Evolutionary conservation across 768 basidiomycete genomes (phyloP), one percentile per base, ranked within the genome.

Genomic region (Boletus patriciae): DNA sequence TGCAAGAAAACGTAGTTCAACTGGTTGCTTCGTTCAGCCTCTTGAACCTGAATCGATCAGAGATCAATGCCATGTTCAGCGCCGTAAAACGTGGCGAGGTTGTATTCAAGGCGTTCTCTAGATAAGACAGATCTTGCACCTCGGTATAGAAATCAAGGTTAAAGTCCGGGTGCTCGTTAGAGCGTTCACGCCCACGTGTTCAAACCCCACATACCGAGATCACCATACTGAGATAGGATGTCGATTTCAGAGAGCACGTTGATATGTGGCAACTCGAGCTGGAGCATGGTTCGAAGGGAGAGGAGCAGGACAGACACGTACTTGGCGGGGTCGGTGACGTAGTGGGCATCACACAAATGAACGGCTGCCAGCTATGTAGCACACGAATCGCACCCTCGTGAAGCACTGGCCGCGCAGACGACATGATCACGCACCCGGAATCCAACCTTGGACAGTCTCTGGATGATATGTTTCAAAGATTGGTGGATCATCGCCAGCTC

Each of bases 91-190:
- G 85, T 2, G 87, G 84, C 0, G 88, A 81, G 1, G 83, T 68
- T 0, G 84, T 78, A 18, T 81, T 78, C 16, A 98, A 82, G 0
- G 84, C 76, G 59, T 87, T 87, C 61, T 92, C 84, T 21, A 99
- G 83, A 70, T 98, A 88, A 1, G 88, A 87, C 0, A 99, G 79
- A 68, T 99, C 96, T 72, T 97, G 94, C 0, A 97, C 97, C 73
- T 99, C 94, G 41, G 97, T 98, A 72, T 98, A 98, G 71, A 91
- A 99, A 62, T 94, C 92, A 27, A 99, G 86, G 66, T 96, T 97
- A 78, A 99, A 98, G 43, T 96, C 96, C 96, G 63, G 37, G 10
- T 27, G 6, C 29, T 33, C 19, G 25, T 70, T 13, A 57, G 50
- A 10, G 21, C 13, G 10, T 43, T 7, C n/a, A n/a, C 23, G 50